phyloP scores from a whole-genome alignment of 2,329 filamentous ascomycete species.

The Pseudogymnoascus sp. region DNA sequence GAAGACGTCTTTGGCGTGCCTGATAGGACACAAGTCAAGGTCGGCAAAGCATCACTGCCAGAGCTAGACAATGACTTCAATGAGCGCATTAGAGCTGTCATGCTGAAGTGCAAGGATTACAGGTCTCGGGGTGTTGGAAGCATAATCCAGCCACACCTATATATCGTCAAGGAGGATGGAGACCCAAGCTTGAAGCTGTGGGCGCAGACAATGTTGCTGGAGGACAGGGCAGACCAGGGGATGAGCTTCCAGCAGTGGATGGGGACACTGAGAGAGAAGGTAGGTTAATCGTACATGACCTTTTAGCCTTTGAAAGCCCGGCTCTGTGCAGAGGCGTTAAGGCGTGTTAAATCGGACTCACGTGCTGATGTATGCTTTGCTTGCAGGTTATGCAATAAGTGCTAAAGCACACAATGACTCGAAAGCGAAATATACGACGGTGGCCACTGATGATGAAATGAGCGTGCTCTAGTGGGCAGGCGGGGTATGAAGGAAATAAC shows the following conservation, averaged over 20 bases:
- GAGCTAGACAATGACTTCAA: constrained; percentile 95
- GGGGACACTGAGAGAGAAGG: constrained; percentile 89
- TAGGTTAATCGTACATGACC: constrained; percentile 39
- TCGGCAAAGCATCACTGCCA: constrained; percentile 83
- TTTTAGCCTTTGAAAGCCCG: background rate
- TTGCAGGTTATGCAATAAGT: constrained; percentile 11
- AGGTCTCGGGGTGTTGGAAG: constrained; percentile 81
- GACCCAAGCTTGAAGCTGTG: constrained; percentile 92
- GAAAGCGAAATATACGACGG: constrained; percentile 2
- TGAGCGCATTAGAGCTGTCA: constrained; percentile 81
- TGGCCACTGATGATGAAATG: constrained; percentile 9
- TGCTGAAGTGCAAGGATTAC: constrained; percentile 89
- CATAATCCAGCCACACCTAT: constrained; percentile 87
- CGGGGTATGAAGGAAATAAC: background rate
- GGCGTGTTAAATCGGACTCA: constrained; percentile 5
- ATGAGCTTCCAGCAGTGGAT: constrained; percentile 93
- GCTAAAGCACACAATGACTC: constrained; percentile 6
- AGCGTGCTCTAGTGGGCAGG: background rate
- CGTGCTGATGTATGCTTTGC: constrained; percentile 10
- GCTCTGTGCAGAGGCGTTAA: background rate
- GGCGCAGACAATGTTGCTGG: constrained; percentile 92
- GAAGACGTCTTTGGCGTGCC: constrained; percentile 83
- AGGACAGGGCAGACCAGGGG: constrained; percentile 90
- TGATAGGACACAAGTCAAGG: constrained; percentile 76
- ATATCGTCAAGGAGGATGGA: constrained; percentile 89